Evolutionary conservation across 768 basidiomycete species (phyloP).

Genomic region (Naematelia aurantialba): DNA sequence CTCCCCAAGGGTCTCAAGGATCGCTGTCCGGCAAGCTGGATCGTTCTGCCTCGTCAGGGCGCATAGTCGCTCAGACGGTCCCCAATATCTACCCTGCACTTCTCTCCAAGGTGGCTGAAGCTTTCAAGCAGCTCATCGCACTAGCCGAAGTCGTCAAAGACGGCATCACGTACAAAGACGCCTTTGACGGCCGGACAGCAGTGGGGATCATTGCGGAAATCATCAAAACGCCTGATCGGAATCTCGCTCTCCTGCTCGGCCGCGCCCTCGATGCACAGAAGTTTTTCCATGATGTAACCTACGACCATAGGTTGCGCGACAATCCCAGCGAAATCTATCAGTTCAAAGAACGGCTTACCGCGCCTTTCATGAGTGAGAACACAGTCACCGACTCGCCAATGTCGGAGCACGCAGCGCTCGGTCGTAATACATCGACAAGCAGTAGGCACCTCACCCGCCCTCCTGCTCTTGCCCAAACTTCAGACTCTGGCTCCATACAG

Average conservation of each 20-base stretch:
- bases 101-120: conserved; percentile 87
- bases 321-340: conserved; percentile 86
- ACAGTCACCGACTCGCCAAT: conserved; percentile 39
- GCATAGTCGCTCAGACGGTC: conserved; percentile 56
- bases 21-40: conserved; percentile 31
- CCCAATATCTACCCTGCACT: conserved; percentile 93
- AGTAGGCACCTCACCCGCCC: conserved; percentile 4
- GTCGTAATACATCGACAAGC: conserved; percentile 15
- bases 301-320: conserved; percentile 91
- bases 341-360: conserved; percentile 76
- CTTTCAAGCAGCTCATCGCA: conserved; percentile 76
- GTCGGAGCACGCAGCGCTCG: conserved; percentile 32
- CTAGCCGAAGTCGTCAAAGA: conserved; percentile 83
- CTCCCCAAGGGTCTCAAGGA: conserved; percentile 36
- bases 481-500: conserved; percentile 25
- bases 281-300: conserved; percentile 99
- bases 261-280: conserved; percentile 95
- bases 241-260: conserved; percentile 89
- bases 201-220: conserved; percentile 97
- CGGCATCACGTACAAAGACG: conserved; percentile 89
- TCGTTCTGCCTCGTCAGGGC: conserved; percentile 39
- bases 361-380: conserved; percentile 65
- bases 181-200: conserved; percentile 94
- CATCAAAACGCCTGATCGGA: conserved; percentile 96
- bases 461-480: conserved; percentile 7